These are phyloP conservation scores for Suillus subaureus DNA, from an alignment of 768 basidiomycete species.

Conservation along the genomic window DNA sequence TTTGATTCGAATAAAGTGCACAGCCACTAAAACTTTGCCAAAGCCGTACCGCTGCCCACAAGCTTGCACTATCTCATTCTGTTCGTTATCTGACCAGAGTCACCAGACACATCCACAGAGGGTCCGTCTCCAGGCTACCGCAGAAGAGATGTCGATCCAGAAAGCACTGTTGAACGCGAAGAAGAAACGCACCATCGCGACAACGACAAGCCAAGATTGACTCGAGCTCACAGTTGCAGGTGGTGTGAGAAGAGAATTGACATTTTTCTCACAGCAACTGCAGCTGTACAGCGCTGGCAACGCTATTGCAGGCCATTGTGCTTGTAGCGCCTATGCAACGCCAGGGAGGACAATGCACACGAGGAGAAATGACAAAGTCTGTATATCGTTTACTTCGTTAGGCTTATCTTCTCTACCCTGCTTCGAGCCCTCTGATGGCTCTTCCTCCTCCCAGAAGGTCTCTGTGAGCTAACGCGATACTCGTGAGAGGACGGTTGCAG, in stretches of 20 bases:
- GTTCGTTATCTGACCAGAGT: too few relatives aligned
- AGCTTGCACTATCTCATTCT: too few relatives aligned
- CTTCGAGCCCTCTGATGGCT: background rate
- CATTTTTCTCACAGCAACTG: background rate
- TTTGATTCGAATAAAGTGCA: too few relatives aligned
- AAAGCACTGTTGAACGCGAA: conserved; percentile 60
- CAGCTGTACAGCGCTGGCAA: background rate
- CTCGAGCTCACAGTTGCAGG: background rate
- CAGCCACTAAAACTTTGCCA: too few relatives aligned
- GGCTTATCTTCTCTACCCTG: too few relatives aligned
- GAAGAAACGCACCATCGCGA: conserved; percentile 68
- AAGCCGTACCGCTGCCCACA: too few relatives aligned
- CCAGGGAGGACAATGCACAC: too few relatives aligned
- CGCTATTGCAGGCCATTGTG: background rate
- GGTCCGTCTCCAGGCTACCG: conserved; percentile 72
- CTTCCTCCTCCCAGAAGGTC: background rate
- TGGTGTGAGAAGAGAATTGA: background rate
- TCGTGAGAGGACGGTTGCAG: background rate
- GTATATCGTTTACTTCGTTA: background rate
- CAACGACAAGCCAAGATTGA: conserved; percentile 58
- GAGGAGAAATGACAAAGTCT: too few relatives aligned
- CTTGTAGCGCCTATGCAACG: background rate
- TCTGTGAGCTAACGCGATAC: background rate
- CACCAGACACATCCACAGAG: conserved; percentile 49
- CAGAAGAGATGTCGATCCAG: conserved; percentile 60